Base-by-base conservation (phyloP, 305 asterid species). In the Petunia hybrid region DNA sequence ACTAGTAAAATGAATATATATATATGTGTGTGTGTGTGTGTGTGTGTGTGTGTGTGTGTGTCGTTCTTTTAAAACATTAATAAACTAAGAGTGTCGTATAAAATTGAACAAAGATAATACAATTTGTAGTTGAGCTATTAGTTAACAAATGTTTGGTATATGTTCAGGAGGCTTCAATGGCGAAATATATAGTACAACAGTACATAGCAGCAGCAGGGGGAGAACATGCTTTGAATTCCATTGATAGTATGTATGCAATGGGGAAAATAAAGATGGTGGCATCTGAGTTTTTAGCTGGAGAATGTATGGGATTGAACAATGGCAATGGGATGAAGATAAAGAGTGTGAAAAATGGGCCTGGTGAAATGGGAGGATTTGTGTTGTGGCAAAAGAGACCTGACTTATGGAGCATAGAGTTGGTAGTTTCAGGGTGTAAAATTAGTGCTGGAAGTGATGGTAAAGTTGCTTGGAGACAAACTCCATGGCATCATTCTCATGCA, bases 171-270 rank as follows among this genome's bases (percentile, higher is more conserved):
- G 85, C 84, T 74, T 92, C 98, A 1, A 91, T 94, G 97, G 98
- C 98, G 13, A 93, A 90, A 66, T 94, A 94, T 82, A 93, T 94
- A 40, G 94, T 94, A 84, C 93, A 93, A 36, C 98, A 94, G 46
- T 94, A 94, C 86, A 87, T 93, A 75, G 98, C 98, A 14, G 98
- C 98, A 0, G 88, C 91, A 10, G 98, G 98, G 4, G 98, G 98
- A 16, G 97, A 94, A 36, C 82, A 66, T 10, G 95, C 96, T n/a
- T 10, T 94, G 86, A 88, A 87, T 82, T 82, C 95, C 0, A 89
- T 93, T 5, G 88, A 89, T 3, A 91, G 97, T 77, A 86, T 94
- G 96, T 93, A 89, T 22, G 98, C 97, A 1, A 89, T 92, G 91
- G 98, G 82, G 2, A 79, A 79, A 41, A 57, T 65, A 42, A 79